Conservation (phyloP, 192 early-diverging fungal genomes). For the Coemansia interrupta region DNA sequence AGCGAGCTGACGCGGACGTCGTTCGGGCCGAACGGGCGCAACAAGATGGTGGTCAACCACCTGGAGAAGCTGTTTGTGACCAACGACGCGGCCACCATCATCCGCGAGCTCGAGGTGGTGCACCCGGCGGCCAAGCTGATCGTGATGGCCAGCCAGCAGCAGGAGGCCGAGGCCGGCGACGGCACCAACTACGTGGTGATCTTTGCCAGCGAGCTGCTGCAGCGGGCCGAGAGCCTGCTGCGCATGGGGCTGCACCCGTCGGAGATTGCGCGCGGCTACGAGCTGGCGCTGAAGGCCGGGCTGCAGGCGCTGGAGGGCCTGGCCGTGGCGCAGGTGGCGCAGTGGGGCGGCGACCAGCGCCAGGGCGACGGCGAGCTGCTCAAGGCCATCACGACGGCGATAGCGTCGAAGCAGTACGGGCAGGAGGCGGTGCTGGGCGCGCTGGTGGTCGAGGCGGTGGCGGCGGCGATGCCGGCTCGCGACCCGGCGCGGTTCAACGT, state of each 20-base stretch:
- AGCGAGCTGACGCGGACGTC: conserved; percentile 92
- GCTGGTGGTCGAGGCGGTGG: conserved; percentile 80
- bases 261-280: conserved; percentile 93
- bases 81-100: conserved; percentile 98
- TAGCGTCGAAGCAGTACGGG: conserved; percentile 93
- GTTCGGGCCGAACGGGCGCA: conserved; percentile 92
- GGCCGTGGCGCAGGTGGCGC: conserved; percentile 60
- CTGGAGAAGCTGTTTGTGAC: conserved; percentile 97
- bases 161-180: conserved; percentile 95
- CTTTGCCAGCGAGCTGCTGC: conserved; percentile 90
- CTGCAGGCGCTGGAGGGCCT: conserved; percentile 77
- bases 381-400: conserved; percentile 74
- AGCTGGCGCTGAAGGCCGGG: conserved; percentile 79
- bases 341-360: conserved; percentile 27
- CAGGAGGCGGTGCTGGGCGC: conserved; percentile 82
- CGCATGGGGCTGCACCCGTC: conserved; percentile 93
- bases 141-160: conserved; percentile 95
- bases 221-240: conserved; percentile 87
- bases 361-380: conserved; percentile 56
- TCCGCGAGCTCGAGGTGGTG: conserved; percentile 93
- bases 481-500: conserved; percentile 87
- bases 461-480: conserved; percentile 81
- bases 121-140: conserved; percentile 96
- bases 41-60: conserved; percentile 99
- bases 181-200: conserved; percentile 94